These are phyloP conservation scores for Amanita rimosa DNA, from an alignment of 768 basidiomycete species.

Conservation along the genomic window DNA sequence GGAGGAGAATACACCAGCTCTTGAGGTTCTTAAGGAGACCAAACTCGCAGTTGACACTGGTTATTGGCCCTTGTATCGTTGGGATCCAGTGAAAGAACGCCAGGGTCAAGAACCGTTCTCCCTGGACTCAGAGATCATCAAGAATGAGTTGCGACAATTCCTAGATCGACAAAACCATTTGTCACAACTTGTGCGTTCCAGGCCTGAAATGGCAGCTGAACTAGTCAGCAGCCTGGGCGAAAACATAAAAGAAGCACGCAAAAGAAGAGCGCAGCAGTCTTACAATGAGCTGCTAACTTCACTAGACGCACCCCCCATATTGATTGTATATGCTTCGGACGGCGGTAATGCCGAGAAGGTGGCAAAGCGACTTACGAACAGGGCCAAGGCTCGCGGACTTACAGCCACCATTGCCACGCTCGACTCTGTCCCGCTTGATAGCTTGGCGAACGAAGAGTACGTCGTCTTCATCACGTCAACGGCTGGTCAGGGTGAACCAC, in stretches of 20 bases:
- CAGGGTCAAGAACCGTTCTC: slow-evolving; percentile 76
- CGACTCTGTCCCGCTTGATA: slow-evolving; percentile 72
- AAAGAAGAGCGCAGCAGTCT: slow-evolving; percentile 67
- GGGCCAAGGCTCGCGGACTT: slow-evolving; percentile 80
- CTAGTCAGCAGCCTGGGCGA: slow-evolving; percentile 79
- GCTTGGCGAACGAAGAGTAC: slow-evolving; percentile 61
- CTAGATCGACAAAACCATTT: slow-evolving; percentile 95
- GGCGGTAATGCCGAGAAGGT: slow-evolving; percentile 95
- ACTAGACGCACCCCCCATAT: slow-evolving; percentile 81
- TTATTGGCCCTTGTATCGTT: slow-evolving; percentile 97
- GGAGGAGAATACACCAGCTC: slow-evolving; percentile 62
- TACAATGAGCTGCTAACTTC: slow-evolving; percentile 77
- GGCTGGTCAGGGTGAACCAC: slow-evolving; percentile 96
- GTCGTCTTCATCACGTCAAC: slow-evolving; percentile 85
- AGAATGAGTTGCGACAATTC: slow-evolving; percentile 88
- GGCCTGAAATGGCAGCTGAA: slow-evolving; percentile 71
- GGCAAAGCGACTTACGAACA: slow-evolving; percentile 74
- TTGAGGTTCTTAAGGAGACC: slow-evolving; percentile 93
- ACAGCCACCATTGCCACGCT: slow-evolving; percentile 64
- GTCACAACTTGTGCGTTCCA: slow-evolving; percentile 79
- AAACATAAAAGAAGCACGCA: slow-evolving; percentile 74
- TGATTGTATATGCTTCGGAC: slow-evolving; percentile 91
- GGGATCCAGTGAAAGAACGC: slow-evolving; percentile 83
- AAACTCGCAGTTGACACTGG: slow-evolving; percentile 94
- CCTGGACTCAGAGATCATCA: slow-evolving; percentile 88